phyloP scores from a whole-genome alignment of 306 rosid genomes.

The Cicer arietinum region DNA sequence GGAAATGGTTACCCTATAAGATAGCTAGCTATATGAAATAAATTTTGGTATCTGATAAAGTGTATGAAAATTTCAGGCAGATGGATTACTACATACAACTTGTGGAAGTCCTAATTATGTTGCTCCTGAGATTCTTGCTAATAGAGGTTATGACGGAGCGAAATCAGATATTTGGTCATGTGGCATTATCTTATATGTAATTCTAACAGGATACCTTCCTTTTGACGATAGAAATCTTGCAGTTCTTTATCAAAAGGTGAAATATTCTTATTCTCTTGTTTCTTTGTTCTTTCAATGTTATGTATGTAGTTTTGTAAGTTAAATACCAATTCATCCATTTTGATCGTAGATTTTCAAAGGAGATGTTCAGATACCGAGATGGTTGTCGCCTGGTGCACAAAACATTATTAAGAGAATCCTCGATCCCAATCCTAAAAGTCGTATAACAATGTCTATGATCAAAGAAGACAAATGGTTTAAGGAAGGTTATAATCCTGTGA shows the following conservation, averaged over 20 bases:
- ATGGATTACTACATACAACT: slow-evolving; percentile 89
- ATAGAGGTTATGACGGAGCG: slow-evolving; percentile 89
- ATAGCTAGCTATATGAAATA: neutral
- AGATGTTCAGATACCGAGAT: slow-evolving; percentile 69
- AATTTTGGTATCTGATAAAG: neutral
- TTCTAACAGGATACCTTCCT: slow-evolving; percentile 85
- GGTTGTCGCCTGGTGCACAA: slow-evolving; percentile 71
- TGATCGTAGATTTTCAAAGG: slow-evolving; percentile 67
- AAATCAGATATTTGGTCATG: slow-evolving; percentile 94
- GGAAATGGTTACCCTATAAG: neutral
- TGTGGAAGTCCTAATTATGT: slow-evolving; percentile 98
- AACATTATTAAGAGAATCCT: slow-evolving; percentile 72
- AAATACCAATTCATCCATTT: neutral
- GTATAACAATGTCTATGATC: slow-evolving; percentile 68
- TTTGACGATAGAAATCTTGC: slow-evolving; percentile 91
- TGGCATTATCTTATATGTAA: slow-evolving; percentile 86
- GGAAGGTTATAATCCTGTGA: slow-evolving; percentile 59
- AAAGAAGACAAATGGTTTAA: slow-evolving; percentile 85
- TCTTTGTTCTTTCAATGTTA: neutral
- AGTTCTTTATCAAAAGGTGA: slow-evolving; percentile 89
- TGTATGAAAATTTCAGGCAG: slow-evolving; percentile 60
- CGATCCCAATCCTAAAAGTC: slow-evolving; percentile 73
- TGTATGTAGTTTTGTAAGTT: slow-evolving; percentile 5
- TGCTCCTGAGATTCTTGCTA: slow-evolving; percentile 92
- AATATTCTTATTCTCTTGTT: neutral